phyloP scores from a whole-genome alignment of 108 stramenopile genomes.

The Bacterosira constricta region DNA sequence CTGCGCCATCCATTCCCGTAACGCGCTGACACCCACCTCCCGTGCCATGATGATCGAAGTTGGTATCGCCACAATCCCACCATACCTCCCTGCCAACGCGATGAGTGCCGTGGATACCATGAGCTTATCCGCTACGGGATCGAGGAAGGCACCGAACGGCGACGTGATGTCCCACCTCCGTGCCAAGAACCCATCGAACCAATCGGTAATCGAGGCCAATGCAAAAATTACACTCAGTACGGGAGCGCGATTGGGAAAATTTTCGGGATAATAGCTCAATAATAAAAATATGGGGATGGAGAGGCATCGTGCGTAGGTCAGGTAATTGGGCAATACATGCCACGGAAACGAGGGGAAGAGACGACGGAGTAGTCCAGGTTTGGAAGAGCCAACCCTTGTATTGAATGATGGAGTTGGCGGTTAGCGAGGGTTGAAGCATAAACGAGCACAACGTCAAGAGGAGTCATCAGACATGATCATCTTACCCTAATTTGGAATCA shows the following conservation, averaged over 20 bases:
- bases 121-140: constrained; percentile 97
- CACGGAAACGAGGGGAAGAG: constrained; percentile 69
- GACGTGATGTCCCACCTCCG: constrained; percentile 79
- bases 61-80: constrained; percentile 72
- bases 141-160: constrained; percentile 94
- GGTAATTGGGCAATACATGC: constrained; percentile 70
- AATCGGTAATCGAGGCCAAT: constrained; percentile 85
- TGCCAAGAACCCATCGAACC: constrained; percentile 92
- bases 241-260: constrained; percentile 31
- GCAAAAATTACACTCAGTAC: constrained; percentile 52
- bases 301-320: constrained; percentile 76
- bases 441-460: too few species aligned
- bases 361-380: constrained; percentile 65
- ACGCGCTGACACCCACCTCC: constrained; percentile 89
- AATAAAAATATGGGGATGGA: constrained; percentile 71
- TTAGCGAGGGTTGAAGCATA: constrained; percentile 45
- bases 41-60: constrained; percentile 85
- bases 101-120: constrained; percentile 93
- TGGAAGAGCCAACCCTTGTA: not conserved
- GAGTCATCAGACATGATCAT: too few species aligned
- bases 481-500: too few species aligned
- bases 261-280: constrained; percentile 52
- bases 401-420: not conserved
- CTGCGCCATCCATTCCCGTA: constrained; percentile 96
- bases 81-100: constrained; percentile 79